Conservation (phyloP, 495 filamentous ascomycete species). For the Letharia lupina region DNA sequence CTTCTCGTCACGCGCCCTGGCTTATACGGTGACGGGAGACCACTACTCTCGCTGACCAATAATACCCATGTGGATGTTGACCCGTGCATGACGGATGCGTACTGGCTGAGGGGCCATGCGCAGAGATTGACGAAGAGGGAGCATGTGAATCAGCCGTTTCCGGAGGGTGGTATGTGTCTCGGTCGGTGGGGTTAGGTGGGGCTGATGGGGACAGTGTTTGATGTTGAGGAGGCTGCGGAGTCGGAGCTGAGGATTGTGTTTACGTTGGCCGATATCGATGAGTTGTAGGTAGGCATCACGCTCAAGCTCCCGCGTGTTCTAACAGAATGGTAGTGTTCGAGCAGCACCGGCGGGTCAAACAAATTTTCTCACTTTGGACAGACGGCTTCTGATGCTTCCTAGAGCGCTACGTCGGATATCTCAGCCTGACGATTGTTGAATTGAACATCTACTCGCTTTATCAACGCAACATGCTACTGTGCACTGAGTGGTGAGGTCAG, state of each 20-base stretch:
- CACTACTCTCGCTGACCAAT: constrained; percentile 37
- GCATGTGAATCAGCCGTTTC: constrained; percentile 45
- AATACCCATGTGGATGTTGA: constrained; percentile 50
- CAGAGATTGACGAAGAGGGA: constrained; percentile 44
- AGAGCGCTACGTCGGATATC: constrained; percentile 47
- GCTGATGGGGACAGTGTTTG: constrained; percentile 36
- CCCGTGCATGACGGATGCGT: constrained; percentile 47
- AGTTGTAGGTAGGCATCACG: constrained; percentile 34
- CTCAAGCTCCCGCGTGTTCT: constrained; percentile 5
- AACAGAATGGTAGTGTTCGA: constrained; percentile 25
- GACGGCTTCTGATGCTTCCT: background rate
- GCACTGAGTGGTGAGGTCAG: constrained; percentile 45
- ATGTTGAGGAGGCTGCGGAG: constrained; percentile 37
- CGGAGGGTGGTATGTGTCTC: constrained; percentile 30
- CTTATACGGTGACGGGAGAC: constrained; percentile 30
- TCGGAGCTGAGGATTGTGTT: constrained; percentile 44
- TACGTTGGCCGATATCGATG: constrained; percentile 52
- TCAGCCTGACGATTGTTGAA: constrained; percentile 49
- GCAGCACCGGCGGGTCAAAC: constrained; percentile 34
- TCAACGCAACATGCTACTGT: constrained; percentile 44
- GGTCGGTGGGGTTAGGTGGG: too few relatives aligned
- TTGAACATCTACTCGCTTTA: constrained; percentile 41
- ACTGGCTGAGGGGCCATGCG: constrained; percentile 48
- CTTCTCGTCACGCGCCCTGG: constrained; percentile 49
- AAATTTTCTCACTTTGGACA: background rate